phyloP scores from a whole-genome alignment of 306 rosid genomes.

The Bauhinia variegata region DNA sequence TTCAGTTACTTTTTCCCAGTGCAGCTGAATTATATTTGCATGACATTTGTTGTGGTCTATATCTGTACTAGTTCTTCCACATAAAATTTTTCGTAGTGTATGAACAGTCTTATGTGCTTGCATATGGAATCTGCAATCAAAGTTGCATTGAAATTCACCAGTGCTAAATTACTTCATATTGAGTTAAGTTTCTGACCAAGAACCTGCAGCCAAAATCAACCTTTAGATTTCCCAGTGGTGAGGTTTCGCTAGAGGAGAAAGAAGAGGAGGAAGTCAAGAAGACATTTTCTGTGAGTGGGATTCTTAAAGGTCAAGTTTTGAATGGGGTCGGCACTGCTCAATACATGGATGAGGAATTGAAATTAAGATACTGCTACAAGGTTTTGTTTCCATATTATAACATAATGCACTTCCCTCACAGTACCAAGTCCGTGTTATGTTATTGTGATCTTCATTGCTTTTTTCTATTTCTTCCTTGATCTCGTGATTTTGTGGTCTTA shows the following conservation, averaged over 20 bases:
- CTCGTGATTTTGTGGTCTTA: neutral
- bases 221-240: slow-evolving; percentile 81
- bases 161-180: neutral
- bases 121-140: neutral
- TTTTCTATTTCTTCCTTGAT: slow-evolving; percentile 6
- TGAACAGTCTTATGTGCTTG: neutral
- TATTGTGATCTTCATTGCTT: neutral
- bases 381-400: slow-evolving; percentile 37
- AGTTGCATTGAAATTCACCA: neutral
- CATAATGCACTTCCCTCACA: neutral
- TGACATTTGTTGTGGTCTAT: neutral
- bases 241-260: slow-evolving; percentile 72
- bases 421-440: neutral
- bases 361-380: slow-evolving; percentile 75
- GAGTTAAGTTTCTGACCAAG: neutral
- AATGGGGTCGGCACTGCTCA: slow-evolving; percentile 74
- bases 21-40: neutral
- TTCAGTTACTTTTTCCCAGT: neutral
- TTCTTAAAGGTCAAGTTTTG: slow-evolving; percentile 56
- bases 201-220: slow-evolving; percentile 93
- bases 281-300: slow-evolving; percentile 62
- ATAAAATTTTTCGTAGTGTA: neutral
- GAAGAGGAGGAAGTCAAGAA: slow-evolving; percentile 64
- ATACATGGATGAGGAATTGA: slow-evolving; percentile 70
- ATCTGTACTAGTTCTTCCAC: neutral